phyloP scores from a whole-genome alignment of 495 filamentous ascomycete species.

The Aspergillus funiculosus region DNA sequence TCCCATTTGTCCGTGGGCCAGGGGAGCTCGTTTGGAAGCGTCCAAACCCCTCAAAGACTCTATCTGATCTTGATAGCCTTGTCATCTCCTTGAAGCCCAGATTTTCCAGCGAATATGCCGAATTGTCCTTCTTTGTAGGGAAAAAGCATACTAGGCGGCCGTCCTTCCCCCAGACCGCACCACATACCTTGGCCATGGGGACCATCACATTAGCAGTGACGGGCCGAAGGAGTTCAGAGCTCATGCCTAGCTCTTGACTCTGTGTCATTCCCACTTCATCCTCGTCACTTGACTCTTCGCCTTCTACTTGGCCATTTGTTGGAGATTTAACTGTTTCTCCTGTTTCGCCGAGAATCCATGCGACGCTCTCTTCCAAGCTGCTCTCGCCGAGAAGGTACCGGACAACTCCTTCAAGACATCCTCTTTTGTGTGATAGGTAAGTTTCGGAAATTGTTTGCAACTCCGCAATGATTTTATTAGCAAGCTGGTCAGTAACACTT shows the following conservation, averaged over 20 bases:
- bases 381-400: constrained; percentile 82
- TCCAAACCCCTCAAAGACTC: constrained; percentile 85
- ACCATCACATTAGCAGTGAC: constrained; percentile 69
- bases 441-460: constrained; percentile 63
- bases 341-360: constrained; percentile 53
- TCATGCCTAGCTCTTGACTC: constrained; percentile 49
- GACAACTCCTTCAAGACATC: constrained; percentile 76
- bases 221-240: constrained; percentile 47
- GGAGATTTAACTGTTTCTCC: constrained; percentile 42
- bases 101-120: constrained; percentile 57
- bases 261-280: constrained; percentile 61
- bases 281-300: constrained; percentile 76
- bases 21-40: constrained; percentile 57
- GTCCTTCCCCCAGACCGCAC: constrained; percentile 69
- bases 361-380: constrained; percentile 66
- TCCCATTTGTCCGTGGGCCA: constrained; percentile 45
- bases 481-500: constrained; percentile 63
- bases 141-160: constrained; percentile 85
- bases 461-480: constrained; percentile 58
- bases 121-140: constrained; percentile 70
- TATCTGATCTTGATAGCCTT: constrained; percentile 53
- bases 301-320: constrained; percentile 55
- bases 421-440: constrained; percentile 62
- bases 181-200: constrained; percentile 67
- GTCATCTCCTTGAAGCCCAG: constrained; percentile 56